Evolutionary conservation across 306 rosid species (phyloP).

Genomic region (Malus sieversii): DNA sequence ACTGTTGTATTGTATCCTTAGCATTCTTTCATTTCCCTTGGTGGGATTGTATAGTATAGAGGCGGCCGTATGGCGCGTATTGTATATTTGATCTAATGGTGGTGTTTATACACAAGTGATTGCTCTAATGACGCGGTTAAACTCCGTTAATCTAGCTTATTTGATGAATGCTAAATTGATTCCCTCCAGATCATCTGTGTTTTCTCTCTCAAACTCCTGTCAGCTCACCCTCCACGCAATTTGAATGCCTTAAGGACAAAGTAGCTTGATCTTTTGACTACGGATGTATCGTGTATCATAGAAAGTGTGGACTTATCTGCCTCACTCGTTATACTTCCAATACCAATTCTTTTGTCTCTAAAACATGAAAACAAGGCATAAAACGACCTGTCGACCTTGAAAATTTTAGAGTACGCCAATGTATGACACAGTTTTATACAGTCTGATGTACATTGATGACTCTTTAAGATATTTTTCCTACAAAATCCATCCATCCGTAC

Average conservation of each 20-base stretch:
- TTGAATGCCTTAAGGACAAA: not conserved
- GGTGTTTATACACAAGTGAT: not conserved
- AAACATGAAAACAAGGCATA: too few species aligned
- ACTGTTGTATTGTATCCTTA: not conserved
- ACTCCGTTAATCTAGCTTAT: not conserved
- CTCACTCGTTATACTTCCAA: not conserved
- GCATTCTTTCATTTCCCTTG: conserved; percentile 1
- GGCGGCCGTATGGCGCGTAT: not conserved
- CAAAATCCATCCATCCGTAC: not conserved
- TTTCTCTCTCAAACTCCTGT: not conserved
- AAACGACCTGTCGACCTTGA: too few species aligned
- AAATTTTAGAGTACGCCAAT: too few species aligned
- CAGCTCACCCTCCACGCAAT: not conserved
- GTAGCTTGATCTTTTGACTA: not conserved
- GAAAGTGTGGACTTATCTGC: not conserved
- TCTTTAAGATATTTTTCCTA: not conserved
- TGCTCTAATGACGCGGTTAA: not conserved
- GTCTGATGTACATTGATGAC: not conserved
- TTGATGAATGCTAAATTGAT: not conserved
- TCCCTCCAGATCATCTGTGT: not conserved
- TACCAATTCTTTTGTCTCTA: not conserved
- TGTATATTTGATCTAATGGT: not conserved
- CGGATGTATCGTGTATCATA: not conserved
- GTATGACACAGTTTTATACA: not conserved
- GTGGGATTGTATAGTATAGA: not conserved